Conservation (phyloP, 2,329 filamentous ascomycete genomes). For the Cladosporium cucumerinum region DNA sequence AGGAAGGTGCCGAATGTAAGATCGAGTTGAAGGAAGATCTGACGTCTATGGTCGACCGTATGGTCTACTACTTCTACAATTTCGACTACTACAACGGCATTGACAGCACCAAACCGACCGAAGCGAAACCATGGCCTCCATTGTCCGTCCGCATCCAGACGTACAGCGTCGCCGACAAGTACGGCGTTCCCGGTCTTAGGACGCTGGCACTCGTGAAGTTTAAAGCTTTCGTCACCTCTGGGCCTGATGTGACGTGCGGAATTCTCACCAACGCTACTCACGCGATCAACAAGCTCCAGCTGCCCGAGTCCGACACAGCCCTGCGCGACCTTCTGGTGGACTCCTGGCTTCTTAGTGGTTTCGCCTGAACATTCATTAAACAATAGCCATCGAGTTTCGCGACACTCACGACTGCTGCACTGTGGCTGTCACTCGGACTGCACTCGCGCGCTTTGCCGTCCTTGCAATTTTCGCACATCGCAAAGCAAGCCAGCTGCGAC, state of each 20-base stretch:
- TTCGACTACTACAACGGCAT: slow-evolving; percentile 15
- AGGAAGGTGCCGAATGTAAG: background rate
- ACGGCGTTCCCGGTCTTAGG: slow-evolving; percentile 17
- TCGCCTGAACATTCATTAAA: background rate
- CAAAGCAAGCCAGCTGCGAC: background rate
- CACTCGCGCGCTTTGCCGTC: background rate
- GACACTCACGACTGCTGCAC: background rate
- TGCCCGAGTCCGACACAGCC: background rate
- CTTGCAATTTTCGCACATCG: background rate
- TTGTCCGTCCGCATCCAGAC: background rate
- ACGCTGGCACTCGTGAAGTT: slow-evolving; percentile 17
- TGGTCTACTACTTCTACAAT: slow-evolving; percentile 21
- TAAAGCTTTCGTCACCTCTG: background rate
- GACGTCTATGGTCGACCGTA: slow-evolving; percentile 13
- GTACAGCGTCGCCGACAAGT: slow-evolving; percentile 22
- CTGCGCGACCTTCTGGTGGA: background rate
- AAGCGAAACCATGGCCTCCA: background rate
- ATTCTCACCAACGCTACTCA: background rate
- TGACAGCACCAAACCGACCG: background rate
- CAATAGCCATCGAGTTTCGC: background rate
- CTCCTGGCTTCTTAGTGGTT: background rate
- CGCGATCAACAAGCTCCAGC: background rate
- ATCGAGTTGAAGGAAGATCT: slow-evolving; percentile 19
- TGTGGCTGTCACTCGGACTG: background rate
- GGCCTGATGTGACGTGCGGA: too few species aligned